Conservation (phyloP, 2,329 filamentous ascomycete species). For the Verticillium nonalfalfae region DNA sequence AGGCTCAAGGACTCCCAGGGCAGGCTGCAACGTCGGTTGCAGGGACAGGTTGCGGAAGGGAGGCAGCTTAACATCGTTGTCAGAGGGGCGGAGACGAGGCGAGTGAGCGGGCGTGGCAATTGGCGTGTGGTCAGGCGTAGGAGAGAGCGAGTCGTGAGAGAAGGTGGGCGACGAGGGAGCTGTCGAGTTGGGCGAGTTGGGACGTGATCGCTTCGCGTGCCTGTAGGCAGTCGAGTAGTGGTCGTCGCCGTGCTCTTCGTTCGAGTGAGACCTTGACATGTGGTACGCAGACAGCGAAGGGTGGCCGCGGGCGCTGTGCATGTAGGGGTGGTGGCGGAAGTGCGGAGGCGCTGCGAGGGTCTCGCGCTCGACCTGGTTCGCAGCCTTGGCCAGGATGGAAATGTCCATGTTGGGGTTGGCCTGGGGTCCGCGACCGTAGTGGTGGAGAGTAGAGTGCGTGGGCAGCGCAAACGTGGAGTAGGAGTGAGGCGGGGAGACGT, state of each 20-base stretch:
- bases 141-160: slow-evolving; percentile 90
- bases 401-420: slow-evolving; percentile 40
- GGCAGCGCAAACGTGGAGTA: slow-evolving; percentile 64
- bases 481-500: slow-evolving; percentile 90
- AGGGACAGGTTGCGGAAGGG: slow-evolving; percentile 65
- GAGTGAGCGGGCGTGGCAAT: slow-evolving; percentile 93
- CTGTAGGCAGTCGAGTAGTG: slow-evolving; percentile 64
- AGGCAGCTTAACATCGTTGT: slow-evolving; percentile 71
- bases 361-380: slow-evolving; percentile 57
- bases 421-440: slow-evolving; percentile 39
- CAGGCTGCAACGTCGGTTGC: slow-evolving; percentile 46
- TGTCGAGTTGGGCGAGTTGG: slow-evolving; percentile 91
- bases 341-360: slow-evolving; percentile 33
- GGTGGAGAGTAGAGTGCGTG: slow-evolving; percentile 35
- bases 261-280: slow-evolving; percentile 85
- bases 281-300: slow-evolving; percentile 82
- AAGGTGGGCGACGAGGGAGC: slow-evolving; percentile 95
- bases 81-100: slow-evolving; percentile 77
- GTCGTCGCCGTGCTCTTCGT: slow-evolving; percentile 71
- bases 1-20: slow-evolving; percentile 53
- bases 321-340: slow-evolving; percentile 46
- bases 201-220: slow-evolving; percentile 80
- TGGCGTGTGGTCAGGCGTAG: slow-evolving; percentile 97
- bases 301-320: slow-evolving; percentile 50
- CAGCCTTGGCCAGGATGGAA: slow-evolving; percentile 54